These are phyloP conservation scores for Porcisia deanei DNA, from an alignment of 208 protist genomes.

Conservation along the genomic window DNA sequence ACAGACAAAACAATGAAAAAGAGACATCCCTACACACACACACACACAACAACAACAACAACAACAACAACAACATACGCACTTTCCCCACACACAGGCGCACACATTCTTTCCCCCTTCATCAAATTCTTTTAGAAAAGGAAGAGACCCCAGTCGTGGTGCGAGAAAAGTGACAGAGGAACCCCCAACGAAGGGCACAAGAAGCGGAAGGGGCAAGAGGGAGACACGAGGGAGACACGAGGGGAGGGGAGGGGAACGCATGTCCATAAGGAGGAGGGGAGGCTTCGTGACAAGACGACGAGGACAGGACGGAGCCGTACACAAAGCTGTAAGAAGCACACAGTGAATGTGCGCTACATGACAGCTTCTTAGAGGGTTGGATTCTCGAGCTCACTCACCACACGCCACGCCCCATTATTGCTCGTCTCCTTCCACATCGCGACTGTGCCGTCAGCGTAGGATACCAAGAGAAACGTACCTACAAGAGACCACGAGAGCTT, in stretches of 20 bases:
- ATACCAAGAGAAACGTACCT: conserved; percentile 82
- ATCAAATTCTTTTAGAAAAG: too few species aligned
- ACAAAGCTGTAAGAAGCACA: not conserved
- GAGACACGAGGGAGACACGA: too few species aligned
- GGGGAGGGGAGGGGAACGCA: not conserved
- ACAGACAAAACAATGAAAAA: not conserved
- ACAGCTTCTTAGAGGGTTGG: conserved; percentile 12
- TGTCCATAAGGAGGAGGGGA: conserved; percentile 2
- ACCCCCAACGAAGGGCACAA: not conserved
- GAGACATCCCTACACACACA: not conserved
- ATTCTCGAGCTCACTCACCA: conserved; percentile 54
- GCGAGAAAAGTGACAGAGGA: not conserved
- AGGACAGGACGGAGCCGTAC: not conserved
- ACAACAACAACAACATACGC: too few species aligned
- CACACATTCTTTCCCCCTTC: too few species aligned
- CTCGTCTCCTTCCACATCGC: conserved; percentile 77
- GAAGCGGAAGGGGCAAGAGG: not conserved
- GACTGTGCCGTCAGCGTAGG: conserved; percentile 70
- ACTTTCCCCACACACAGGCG: too few species aligned
- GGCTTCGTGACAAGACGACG: not conserved
- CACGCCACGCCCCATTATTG: conserved; percentile 57
- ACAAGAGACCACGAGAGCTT: conserved; percentile 84
- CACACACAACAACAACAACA: too few species aligned
- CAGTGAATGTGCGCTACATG: not conserved
- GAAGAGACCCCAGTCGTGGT: too few species aligned